These are phyloP conservation scores for Fusarium palustre DNA, from an alignment of 2,329 filamentous ascomycete species.

Conservation along the genomic window DNA sequence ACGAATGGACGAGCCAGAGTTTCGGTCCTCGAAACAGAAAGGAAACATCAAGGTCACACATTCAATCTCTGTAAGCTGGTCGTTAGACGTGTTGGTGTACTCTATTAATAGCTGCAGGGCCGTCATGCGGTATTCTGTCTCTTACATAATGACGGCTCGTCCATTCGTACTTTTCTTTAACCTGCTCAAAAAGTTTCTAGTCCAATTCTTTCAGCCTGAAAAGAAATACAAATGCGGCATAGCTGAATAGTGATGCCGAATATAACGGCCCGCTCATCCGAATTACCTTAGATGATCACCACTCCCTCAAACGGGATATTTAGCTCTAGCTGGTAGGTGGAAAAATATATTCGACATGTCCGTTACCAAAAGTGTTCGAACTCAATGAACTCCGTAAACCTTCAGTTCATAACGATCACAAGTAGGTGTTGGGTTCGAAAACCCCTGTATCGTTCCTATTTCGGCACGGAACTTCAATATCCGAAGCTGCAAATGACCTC, in stretches of 20 bases:
- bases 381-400: background rate
- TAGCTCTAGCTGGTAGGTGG: background rate
- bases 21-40: too few relatives aligned
- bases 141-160: background rate
- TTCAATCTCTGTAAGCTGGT: too few relatives aligned
- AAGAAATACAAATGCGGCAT: background rate
- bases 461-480: slow-evolving; percentile 5
- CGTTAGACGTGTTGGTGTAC: too few relatives aligned
- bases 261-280: background rate
- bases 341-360: background rate
- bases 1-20: too few relatives aligned
- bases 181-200: background rate
- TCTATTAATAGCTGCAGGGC: background rate
- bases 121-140: background rate
- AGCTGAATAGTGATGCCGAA: background rate
- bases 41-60: background rate
- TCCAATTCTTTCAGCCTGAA: background rate
- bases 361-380: background rate
- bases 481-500: background rate
- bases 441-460: slow-evolving; percentile 1
- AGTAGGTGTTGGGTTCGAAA: accelerated
- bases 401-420: background rate
- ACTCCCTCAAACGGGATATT: background rate
- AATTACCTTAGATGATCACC: background rate
- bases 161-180: accelerated